Base-by-base conservation (phyloP, 1,284 basidiomycete genomes). In the Kwoniella shivajii region DNA sequence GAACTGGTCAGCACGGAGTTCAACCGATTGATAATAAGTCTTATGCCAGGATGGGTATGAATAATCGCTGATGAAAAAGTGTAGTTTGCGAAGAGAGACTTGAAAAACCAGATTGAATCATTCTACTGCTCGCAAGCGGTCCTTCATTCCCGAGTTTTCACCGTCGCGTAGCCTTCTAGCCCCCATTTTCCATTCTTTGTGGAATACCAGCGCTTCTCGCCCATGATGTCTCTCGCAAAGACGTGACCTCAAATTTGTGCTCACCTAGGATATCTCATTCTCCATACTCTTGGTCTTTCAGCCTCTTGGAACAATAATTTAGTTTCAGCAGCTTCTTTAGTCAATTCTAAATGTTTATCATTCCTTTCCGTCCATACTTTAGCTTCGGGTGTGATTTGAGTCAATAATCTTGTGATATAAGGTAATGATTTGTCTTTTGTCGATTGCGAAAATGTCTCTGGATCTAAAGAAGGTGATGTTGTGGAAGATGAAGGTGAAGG, bases 301-400 rank as follows among this genome's bases (percentile, higher is more conserved):
- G 79, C 80, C 61, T 79, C 78, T 63, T 80, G 77, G 66, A 80
- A 72, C 54, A 80, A 62, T 56, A 80, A 64, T 61, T 73, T 73
- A 51, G 75, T 74, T 57, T 79, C 77, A 11, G 79, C 78, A 1
- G 61, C 65, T 59, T 74, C 67, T 47, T 71, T 66, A 7, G 71
- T 68, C 48, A 78, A 63, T 59, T 75, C 74, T 42, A 81, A 68
- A 66, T 80, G 78, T 64, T 73, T 75, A 41, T 76, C 75, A 63
- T 77, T 78, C 62, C 69, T 60, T 61, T 72, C 61, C 27, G 57
- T 63, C 71, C 71, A 73, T 4, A 59, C 59, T 27, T 71, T 67
- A 2, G 69, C 66, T 14, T 73, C 60, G 6, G 71, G 66, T 33
- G 76, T 73, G 60, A 69, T 62, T 46, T 66, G 54, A 3, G 72